Percentiles rank a stretch among this genome's conserved stretches.
Evolutionary conservation across 2,329 filamentous ascomycete species (phyloP).

Genomic region (Hypomyces rosellus): DNA sequence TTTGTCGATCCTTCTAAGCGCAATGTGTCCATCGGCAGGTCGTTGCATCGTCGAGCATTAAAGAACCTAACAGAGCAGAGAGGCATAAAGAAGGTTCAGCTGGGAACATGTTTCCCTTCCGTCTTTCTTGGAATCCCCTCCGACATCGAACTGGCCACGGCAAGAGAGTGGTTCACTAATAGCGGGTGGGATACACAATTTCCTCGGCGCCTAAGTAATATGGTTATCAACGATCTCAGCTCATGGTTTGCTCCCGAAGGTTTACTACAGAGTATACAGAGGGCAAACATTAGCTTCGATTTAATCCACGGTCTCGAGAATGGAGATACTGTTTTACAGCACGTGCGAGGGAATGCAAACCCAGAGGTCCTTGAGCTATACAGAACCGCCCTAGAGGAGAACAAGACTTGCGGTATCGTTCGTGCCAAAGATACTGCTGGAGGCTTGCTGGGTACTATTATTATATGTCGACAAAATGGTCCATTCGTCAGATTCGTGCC

Average conservation of each 20-base stretch:
- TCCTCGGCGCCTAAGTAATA: slow-evolving; percentile 53
- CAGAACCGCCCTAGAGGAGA: slow-evolving; percentile 64
- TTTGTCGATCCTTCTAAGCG: slow-evolving; percentile 83
- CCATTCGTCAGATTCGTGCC: slow-evolving; percentile 65
- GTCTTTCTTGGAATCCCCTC: slow-evolving; percentile 78
- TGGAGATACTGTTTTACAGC: slow-evolving; percentile 64
- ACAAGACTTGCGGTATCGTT: slow-evolving; percentile 71
- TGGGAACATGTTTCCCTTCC: slow-evolving; percentile 75
- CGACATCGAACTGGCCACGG: slow-evolving; percentile 38
- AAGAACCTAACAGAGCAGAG: slow-evolving; percentile 63
- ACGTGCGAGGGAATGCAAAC: slow-evolving; percentile 67
- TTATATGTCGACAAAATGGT: slow-evolving; percentile 68
- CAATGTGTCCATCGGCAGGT: slow-evolving; percentile 84
- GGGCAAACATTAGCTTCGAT: slow-evolving; percentile 71
- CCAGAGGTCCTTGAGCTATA: slow-evolving; percentile 77
- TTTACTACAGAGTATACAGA: slow-evolving; percentile 65
- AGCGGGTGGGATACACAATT: slow-evolving; percentile 76
- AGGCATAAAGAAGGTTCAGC: slow-evolving; percentile 71
- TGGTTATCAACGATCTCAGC: slow-evolving; percentile 65
- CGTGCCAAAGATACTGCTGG: slow-evolving; percentile 65
- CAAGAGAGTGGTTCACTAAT: slow-evolving; percentile 78
- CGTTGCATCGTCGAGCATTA: slow-evolving; percentile 79
- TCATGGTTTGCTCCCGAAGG: slow-evolving; percentile 72
- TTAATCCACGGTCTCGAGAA: slow-evolving; percentile 76
- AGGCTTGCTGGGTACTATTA: slow-evolving; percentile 69